Evolutionary conservation across 2,329 filamentous ascomycete genomes (phyloP).

Genomic region (Colletotrichum sublineola): DNA sequence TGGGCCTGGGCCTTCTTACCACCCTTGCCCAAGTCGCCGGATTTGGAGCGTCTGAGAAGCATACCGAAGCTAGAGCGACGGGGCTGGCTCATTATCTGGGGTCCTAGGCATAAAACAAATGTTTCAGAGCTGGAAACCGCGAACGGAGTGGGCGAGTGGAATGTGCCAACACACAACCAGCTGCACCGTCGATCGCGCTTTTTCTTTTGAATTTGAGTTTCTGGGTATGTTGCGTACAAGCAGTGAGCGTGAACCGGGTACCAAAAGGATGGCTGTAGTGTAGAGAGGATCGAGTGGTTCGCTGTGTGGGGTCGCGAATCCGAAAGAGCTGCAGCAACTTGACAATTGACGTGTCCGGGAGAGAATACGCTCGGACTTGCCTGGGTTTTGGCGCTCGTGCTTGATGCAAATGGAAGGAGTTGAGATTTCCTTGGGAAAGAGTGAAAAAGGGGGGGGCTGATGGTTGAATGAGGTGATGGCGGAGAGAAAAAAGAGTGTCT

Average conservation of each 20-base stretch:
- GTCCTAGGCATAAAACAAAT: constrained; percentile 37
- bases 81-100: constrained; percentile 52
- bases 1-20: constrained; percentile 71
- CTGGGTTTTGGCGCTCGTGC: not conserved
- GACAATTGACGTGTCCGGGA: not conserved
- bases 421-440: constrained; percentile 22
- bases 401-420: constrained; percentile 5
- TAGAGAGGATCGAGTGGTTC: constrained; percentile 3
- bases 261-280: not conserved
- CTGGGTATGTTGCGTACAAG: constrained; percentile 13
- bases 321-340: not conserved
- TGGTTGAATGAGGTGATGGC: constrained; percentile 16
- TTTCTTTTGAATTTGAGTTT: not conserved
- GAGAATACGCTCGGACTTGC: constrained; percentile 2
- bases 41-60: constrained; percentile 77
- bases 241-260: constrained; percentile 19
- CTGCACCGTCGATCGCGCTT: constrained; percentile 33
- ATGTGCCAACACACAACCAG: constrained; percentile 27
- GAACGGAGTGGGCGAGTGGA: constrained; percentile 22
- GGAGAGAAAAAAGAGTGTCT: constrained; percentile 28
- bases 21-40: constrained; percentile 72
- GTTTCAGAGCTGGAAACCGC: constrained; percentile 39
- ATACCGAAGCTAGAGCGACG: constrained; percentile 65
- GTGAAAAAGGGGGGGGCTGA: constrained; percentile 29
- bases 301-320: constrained; percentile 2